These are phyloP conservation scores for Yarrowia sp. DNA, from an alignment of 805 yeast genomes.

Conservation along the genomic window DNA sequence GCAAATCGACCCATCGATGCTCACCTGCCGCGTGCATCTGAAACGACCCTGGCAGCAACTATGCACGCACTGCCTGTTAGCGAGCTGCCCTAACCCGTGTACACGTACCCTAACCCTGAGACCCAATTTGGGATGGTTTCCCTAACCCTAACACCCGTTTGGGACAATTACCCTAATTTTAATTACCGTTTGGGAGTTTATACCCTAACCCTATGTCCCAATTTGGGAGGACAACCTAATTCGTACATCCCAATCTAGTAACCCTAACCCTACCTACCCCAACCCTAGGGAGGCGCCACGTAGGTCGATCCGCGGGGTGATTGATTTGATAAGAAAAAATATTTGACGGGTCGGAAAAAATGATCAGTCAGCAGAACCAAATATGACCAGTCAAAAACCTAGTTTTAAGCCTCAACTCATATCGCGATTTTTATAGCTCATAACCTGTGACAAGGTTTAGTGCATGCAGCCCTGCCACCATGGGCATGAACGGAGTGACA, in stretches of 20 bases:
- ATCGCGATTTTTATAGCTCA: not conserved
- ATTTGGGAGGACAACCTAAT: no score
- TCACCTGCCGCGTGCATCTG: not conserved
- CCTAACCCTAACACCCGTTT: not conserved
- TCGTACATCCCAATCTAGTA: not conserved
- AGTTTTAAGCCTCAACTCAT: no score
- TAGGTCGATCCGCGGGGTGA: slow-evolving; percentile 13
- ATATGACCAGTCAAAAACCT: no score
- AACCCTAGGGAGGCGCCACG: not conserved
- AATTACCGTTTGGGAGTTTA: no score
- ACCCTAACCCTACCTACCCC: not conserved
- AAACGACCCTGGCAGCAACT: slow-evolving; percentile 19
- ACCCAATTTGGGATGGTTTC: no score
- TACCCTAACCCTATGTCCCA: not conserved
- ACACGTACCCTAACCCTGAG: not conserved
- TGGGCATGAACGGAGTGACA: not conserved
- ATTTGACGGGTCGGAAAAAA: no score
- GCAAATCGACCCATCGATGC: no score
- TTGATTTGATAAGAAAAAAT: not conserved
- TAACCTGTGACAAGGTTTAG: not conserved
- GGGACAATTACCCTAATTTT: no score
- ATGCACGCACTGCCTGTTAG: slow-evolving; percentile 3
- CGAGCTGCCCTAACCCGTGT: not conserved
- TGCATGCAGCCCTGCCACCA: not conserved
- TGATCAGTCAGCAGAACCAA: no score